These are phyloP conservation scores for Suzukiozyma palmioleophila DNA, from an alignment of 1,139 yeast species.

Conservation along the genomic window DNA sequence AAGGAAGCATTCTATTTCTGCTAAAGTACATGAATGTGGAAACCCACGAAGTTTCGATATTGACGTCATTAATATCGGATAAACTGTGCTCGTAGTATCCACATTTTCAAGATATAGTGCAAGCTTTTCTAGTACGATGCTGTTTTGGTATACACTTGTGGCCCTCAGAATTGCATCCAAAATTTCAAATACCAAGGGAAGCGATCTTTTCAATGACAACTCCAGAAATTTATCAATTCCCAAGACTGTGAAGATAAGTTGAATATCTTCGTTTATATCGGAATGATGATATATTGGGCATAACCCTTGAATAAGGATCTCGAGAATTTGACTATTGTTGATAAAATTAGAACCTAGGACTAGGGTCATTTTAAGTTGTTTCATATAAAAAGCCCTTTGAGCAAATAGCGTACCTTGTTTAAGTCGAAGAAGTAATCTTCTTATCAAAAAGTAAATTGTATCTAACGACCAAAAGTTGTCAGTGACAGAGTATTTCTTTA, in stretches of 20 bases:
- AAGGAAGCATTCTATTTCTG: constrained; percentile 18
- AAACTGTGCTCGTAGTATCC: constrained; percentile 6
- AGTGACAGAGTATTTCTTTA: constrained; percentile 15
- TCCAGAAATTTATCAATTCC: constrained; percentile 8
- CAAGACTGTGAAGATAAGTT: constrained; percentile 12
- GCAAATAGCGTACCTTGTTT: constrained; percentile 16
- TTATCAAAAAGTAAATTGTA: constrained; percentile 32
- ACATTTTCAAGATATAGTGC: constrained; percentile 8
- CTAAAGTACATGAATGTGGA: constrained; percentile 5
- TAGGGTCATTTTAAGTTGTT: constrained; percentile 38
- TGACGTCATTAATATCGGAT: constrained; percentile 12
- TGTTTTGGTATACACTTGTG: background rate
- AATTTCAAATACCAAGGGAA: constrained; percentile 12
- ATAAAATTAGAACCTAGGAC: constrained; percentile 19
- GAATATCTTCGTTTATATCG: constrained; percentile 19
- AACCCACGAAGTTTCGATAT: constrained; percentile 9
- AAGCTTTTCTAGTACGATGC: constrained; percentile 6
- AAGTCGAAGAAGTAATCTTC: constrained; percentile 27
- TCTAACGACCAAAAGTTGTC: constrained; percentile 34
- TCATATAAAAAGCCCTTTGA: constrained; percentile 21
- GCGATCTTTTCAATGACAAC: constrained; percentile 6
- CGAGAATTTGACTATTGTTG: constrained; percentile 13
- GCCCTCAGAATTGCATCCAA: constrained; percentile 10
- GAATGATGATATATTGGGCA: constrained; percentile 14
- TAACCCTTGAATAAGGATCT: constrained; percentile 19